These are phyloP conservation scores for Basipetospora chlamydospora DNA, from an alignment of 2,329 filamentous ascomycete genomes.

Conservation along the genomic window DNA sequence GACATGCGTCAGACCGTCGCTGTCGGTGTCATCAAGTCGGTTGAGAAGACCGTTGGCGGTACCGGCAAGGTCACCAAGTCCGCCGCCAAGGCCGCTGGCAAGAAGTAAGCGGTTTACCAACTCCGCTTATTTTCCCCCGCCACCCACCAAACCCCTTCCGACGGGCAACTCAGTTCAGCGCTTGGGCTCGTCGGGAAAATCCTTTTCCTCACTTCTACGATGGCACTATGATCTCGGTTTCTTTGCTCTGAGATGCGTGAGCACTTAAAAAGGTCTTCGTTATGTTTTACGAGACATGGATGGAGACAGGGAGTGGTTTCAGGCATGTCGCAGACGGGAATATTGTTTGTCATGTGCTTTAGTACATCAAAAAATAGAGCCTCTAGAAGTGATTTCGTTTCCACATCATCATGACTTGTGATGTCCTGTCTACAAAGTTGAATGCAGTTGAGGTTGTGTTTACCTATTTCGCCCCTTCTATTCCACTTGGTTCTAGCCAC, in stretches of 20 bases:
- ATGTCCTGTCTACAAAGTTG: no score
- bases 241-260: slow-evolving; percentile 23
- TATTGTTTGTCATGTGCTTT: slow-evolving; percentile 29
- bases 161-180: slow-evolving; percentile 2
- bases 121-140: no score
- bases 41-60: slow-evolving; percentile 47
- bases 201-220: slow-evolving; percentile 28
- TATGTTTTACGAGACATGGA: slow-evolving; percentile 1
- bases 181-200: background rate
- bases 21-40: slow-evolving; percentile 88
- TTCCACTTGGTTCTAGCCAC: no score
- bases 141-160: background rate
- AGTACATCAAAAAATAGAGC: slow-evolving; percentile 32
- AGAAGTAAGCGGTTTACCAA: slow-evolving; percentile 49
- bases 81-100: slow-evolving; percentile 54
- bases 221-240: slow-evolving; percentile 21
- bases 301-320: slow-evolving; percentile 15
- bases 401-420: no score
- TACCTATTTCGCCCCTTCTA: no score
- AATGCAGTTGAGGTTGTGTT: no score
- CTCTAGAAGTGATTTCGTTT: slow-evolving; percentile 14
- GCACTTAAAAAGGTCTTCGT: slow-evolving; percentile 5
- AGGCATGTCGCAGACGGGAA: slow-evolving; percentile 22
- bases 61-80: slow-evolving; percentile 57
- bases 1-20: slow-evolving; percentile 89